A percentile compares a stretch with the other conserved stretches of the same genome.
These are phyloP conservation scores for Heritiera littoralis DNA, from an alignment of 345 rosid genomes.

Conservation along the genomic window DNA sequence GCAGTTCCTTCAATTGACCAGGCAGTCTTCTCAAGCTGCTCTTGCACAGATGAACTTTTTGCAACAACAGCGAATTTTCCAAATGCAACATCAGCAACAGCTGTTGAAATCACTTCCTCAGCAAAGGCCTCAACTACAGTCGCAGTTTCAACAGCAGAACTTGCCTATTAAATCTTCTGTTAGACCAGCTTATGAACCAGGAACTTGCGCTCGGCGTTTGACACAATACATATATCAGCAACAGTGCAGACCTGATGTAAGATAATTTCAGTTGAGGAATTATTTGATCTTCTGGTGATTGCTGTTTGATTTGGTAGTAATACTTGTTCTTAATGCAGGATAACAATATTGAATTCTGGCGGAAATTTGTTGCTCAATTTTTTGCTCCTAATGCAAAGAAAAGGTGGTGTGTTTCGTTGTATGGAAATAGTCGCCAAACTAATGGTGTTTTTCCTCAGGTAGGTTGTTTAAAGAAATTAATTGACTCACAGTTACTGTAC, in stretches of 20 bases:
- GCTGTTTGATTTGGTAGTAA: constrained; percentile 1
- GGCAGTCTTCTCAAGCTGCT: constrained; percentile 69
- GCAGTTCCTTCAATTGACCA: constrained; percentile 54
- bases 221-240: constrained; percentile 68
- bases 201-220: constrained; percentile 70
- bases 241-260: constrained; percentile 68
- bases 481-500: not conserved
- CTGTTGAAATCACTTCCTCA: constrained; percentile 57
- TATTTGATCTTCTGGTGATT: not conserved
- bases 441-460: constrained; percentile 82
- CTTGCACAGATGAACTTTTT: constrained; percentile 51
- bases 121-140: constrained; percentile 52
- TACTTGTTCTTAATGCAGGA: constrained; percentile 46
- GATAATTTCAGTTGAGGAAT: constrained; percentile 22
- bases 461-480: not conserved
- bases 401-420: constrained; percentile 77
- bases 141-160: constrained; percentile 63
- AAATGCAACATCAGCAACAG: constrained; percentile 61
- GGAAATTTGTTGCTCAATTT: constrained; percentile 65
- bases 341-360: constrained; percentile 77
- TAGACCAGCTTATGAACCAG: constrained; percentile 66
- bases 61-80: constrained; percentile 56
- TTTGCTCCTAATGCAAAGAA: constrained; percentile 75
- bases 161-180: constrained; percentile 52
- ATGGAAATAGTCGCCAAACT: constrained; percentile 70